Evolutionary conservation across 306 rosid genomes (phyloP).

Genomic region (Quercus cerris): DNA sequence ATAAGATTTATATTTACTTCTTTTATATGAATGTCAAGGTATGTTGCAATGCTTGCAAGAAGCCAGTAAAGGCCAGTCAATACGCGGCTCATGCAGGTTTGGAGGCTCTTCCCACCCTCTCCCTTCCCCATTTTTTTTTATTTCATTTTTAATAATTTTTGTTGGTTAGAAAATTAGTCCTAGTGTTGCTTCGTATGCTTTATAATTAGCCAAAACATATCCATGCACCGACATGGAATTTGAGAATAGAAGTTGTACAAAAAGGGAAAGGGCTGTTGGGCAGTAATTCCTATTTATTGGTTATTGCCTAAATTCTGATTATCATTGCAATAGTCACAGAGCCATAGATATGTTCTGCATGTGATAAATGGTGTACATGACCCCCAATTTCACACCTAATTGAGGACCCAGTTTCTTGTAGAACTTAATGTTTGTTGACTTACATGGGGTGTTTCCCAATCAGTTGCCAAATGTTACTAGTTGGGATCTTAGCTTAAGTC

Average conservation of each 20-base stretch:
- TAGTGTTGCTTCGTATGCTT: neutral
- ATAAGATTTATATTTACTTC: constrained; percentile 12
- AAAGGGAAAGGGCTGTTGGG: neutral
- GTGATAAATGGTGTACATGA: neutral
- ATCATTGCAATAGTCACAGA: neutral
- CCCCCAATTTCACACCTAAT: neutral
- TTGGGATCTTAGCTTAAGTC: constrained; percentile 8
- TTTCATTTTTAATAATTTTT: neutral
- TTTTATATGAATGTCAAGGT: constrained; percentile 57
- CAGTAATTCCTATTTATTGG: neutral
- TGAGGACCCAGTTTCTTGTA: neutral
- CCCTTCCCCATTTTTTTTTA: constrained; percentile 1
- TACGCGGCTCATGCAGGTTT: constrained; percentile 86
- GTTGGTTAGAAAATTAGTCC: neutral
- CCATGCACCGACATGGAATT: neutral
- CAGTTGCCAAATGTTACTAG: neutral
- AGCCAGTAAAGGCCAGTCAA: constrained; percentile 80
- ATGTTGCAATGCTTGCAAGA: constrained; percentile 90
- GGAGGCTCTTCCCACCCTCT: constrained; percentile 17
- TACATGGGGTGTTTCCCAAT: neutral
- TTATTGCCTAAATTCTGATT: neutral
- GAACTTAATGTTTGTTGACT: neutral
- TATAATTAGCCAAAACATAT: neutral
- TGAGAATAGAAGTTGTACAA: neutral
- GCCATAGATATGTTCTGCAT: neutral